Conservation (phyloP, 495 filamentous ascomycete species). For the Lasiosphaeria hispida region DNA sequence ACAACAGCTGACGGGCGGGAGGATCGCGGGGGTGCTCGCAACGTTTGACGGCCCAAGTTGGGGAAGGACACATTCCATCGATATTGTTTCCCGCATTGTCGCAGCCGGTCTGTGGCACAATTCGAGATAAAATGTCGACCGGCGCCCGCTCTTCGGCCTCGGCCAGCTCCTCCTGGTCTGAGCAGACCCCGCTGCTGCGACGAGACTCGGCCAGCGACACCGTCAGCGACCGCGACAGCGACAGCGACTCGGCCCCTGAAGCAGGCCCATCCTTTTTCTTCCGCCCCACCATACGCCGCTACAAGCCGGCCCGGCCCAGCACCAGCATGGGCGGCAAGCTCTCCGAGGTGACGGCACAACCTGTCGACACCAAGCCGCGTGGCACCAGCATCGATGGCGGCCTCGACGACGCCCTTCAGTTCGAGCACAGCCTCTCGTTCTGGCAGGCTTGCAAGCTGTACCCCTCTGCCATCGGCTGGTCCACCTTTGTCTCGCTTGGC, state of each 20-base stretch:
- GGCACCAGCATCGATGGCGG: slow-evolving; percentile 13
- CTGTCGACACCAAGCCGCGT: slow-evolving; percentile 18
- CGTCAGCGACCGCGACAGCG: background rate
- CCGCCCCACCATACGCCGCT: too few relatives aligned
- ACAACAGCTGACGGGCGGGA: too few relatives aligned
- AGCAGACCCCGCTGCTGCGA: slow-evolving; percentile 9
- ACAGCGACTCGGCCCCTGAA: background rate
- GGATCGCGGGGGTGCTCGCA: too few relatives aligned
- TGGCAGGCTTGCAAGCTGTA: slow-evolving; percentile 36
- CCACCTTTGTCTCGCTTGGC: slow-evolving; percentile 42
- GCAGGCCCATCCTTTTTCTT: too few relatives aligned
- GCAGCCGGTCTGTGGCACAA: too few relatives aligned
- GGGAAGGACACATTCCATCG: too few relatives aligned
- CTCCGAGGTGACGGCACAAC: slow-evolving; percentile 6
- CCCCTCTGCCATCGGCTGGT: slow-evolving; percentile 44
- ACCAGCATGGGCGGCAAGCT: slow-evolving; percentile 13
- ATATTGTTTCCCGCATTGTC: too few relatives aligned
- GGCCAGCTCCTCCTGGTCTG: slow-evolving; percentile 4
- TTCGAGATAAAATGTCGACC: background rate
- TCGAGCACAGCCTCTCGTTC: slow-evolving; percentile 36
- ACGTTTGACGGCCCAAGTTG: too few relatives aligned
- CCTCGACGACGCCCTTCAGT: slow-evolving; percentile 33
- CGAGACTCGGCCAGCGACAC: background rate
- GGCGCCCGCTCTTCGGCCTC: background rate
- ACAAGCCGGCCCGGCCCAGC: background rate